Base-by-base conservation (phyloP, 768 basidiomycete species). In the Termitomyces sp. region DNA sequence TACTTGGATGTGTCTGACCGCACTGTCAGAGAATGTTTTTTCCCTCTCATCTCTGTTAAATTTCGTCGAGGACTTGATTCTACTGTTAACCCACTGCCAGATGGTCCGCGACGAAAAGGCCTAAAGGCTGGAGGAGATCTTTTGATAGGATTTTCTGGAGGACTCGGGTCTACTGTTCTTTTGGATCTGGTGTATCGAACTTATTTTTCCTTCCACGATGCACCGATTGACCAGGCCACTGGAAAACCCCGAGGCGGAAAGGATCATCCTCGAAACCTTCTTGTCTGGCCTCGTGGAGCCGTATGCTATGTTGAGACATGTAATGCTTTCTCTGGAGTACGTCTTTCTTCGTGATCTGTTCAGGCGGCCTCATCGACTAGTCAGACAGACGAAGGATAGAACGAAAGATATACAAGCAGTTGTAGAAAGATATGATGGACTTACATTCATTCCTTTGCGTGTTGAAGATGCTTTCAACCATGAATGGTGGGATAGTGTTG, bases 391-490 rank as follows among this genome's bases (percentile, higher is more conserved):
- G 60, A 75, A 65, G 58, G 84, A 88, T 64, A 74, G 79, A 62
- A 85, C 79, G 0, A 75, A 82, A 24, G 83, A 83, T 33, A 74
- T 87, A 20, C 72, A 71, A 18, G 62, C 68, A 1, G 66, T 78
- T n/a, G 74, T 88, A 16, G 67, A 75, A 40, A 68, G 71, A n/a
- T 84, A 86, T 55, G 69, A 73, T 5, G 73, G 71, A 34, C 72
- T 87, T 59, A 81, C 85, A 22, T 87, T 89, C 57, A 66, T 89
- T 36, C 77, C 84, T 1, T 67, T 92, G 46, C 81, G 83, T 13
- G 67, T 93, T 47, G 89, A 93, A 69, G 80, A 90, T 68, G 89
- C 88, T 1, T 93, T 93, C 65, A 84, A 88, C 65, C 67, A 69
- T 18, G 62, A 68, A 16, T 91, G 89, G 89, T 91, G 89, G 89